Evolutionary conservation across 345 rosid species (phyloP), one percentile per base, ranked within the genome.

Genomic region (Pistacia integerrima): DNA sequence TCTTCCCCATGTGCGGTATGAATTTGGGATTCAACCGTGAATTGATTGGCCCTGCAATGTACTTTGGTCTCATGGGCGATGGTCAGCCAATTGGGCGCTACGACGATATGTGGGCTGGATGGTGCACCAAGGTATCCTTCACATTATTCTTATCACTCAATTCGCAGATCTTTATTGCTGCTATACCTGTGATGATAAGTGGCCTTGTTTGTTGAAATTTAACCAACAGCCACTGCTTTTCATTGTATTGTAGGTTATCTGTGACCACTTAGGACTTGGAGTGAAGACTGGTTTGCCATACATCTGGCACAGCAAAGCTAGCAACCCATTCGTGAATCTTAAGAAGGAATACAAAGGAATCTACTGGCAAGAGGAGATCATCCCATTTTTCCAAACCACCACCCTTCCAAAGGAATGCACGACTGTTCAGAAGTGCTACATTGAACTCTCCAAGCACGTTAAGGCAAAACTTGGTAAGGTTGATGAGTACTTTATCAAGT

Each of bases 1-100:
- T 93, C 52, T 93, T 86, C 81, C 98, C 98, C 77, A 91, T 91
- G 98, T 93, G 98, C 36, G 97, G 97, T n/a, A 93, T 93, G 98
- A 93, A 93, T 77, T 84, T 93, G 61, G 92, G 80, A 74, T 93
- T 93, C 83, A 80, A 93, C 80, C 89, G 98, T 55, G 94, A 93
- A 35, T 71, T 91, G 59, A 88, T 93, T 63, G 97, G 97, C 36
- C 91, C 97, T 35, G 97, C 97, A 48, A 91, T 93, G 94, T 93
- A 93, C 84, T 93, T 91, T 54, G 87, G 97, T 28, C 93, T 93
- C 77, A 93, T 93, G 97, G 96, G 97, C 62, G 96, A 93, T 80
- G 94, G 96, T 64, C 97, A 93, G 78, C 97, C 97, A 51, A 88
- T 93, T 75, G 92, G 93, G 1, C 92, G 97, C 49, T 91, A 93